A percentile compares a stretch with the other conserved stretches of the same genome.
These are phyloP conservation scores for Uronychia setigera DNA, from an alignment of 73 alveolate species.

Conservation along the genomic window DNA sequence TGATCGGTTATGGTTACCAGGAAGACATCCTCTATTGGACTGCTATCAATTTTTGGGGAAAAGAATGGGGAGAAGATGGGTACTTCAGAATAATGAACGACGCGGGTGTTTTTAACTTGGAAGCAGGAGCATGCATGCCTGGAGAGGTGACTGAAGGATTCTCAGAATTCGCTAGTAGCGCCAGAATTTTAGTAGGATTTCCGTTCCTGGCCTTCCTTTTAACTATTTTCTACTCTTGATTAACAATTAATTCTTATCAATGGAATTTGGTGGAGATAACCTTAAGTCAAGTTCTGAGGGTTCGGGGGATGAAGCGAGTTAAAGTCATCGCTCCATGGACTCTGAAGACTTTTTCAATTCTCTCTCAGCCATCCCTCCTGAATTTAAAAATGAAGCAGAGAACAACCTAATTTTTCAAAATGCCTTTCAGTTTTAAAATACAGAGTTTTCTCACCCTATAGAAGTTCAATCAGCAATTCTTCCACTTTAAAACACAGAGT, in stretches of 20 bases:
- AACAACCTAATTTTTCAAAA: not conserved
- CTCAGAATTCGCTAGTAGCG: not conserved
- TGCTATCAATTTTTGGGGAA: slow-evolving; percentile 89
- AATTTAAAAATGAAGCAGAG: not conserved
- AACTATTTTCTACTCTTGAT: not conserved
- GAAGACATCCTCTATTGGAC: slow-evolving; percentile 74
- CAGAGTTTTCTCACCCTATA: not conserved
- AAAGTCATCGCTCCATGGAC: not conserved
- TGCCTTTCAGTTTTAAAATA: not conserved
- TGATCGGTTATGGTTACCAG: slow-evolving; percentile 95
- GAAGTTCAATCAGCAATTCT: not conserved
- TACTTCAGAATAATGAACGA: slow-evolving; percentile 70
- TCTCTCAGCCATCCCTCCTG: not conserved
- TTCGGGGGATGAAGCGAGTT: not conserved
- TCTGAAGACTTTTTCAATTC: not conserved
- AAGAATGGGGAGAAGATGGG: slow-evolving; percentile 94
- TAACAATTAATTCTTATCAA: not conserved
- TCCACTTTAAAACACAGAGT: not conserved
- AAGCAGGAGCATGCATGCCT: not conserved
- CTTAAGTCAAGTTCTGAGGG: not conserved
- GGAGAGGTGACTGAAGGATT: not conserved
- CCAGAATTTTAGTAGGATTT: not conserved
- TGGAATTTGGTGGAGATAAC: not conserved
- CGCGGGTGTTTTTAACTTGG: not conserved
- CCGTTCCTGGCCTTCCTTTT: not conserved